Evolutionary conservation across 441 rosid species (phyloP).

Genomic region (California macrophylla): DNA sequence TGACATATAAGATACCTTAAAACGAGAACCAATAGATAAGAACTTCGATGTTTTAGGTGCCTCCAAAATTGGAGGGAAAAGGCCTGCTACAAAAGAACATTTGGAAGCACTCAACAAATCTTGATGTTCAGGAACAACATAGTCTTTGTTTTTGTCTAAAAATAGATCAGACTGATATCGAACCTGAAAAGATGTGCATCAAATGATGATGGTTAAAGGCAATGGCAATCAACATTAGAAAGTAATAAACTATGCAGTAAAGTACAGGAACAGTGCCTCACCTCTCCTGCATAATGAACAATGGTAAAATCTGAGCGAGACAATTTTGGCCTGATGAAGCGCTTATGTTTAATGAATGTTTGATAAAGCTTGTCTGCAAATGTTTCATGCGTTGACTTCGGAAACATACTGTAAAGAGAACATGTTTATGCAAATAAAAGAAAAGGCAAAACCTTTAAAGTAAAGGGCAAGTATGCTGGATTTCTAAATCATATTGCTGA

Average conservation of each 20-base stretch:
- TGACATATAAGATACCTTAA: constrained; percentile 49
- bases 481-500: neutral
- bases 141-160: constrained; percentile 97
- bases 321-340: constrained; percentile 86
- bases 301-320: constrained; percentile 88
- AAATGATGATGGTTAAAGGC: constrained; percentile 17
- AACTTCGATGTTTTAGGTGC: constrained; percentile 85
- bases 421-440: neutral
- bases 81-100: constrained; percentile 80
- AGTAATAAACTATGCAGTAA: constrained; percentile 12
- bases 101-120: constrained; percentile 68
- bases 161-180: constrained; percentile 84
- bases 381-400: constrained; percentile 98
- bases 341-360: constrained; percentile 78
- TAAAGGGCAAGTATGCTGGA: neutral
- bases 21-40: constrained; percentile 91
- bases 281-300: constrained; percentile 97
- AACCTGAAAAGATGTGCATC: constrained; percentile 49
- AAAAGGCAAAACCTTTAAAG: constrained; percentile 10
- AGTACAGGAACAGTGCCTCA: constrained; percentile 24
- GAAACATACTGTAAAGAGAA: constrained; percentile 72
- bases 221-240: neutral
- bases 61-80: constrained; percentile 85
- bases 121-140: constrained; percentile 92
- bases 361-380: constrained; percentile 90